Evolutionary conservation across 164 flowering plant species (phyloP), one percentile per base, ranked within the genome.

Genomic region (Magnolia changhungtana): DNA sequence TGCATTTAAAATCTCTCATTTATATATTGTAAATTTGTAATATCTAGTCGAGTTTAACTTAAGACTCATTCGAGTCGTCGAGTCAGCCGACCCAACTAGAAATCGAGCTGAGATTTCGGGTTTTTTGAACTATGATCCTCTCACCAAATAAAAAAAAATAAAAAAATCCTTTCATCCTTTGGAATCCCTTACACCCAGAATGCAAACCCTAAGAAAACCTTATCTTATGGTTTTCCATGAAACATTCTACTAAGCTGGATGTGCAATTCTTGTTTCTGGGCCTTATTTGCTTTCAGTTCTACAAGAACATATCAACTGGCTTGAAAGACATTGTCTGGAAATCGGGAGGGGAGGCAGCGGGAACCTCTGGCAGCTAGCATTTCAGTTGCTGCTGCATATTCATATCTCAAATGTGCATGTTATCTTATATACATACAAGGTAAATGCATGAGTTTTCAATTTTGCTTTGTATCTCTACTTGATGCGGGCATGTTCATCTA

Each of bases 311-410:
- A 24, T 75, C 93, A 16, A 78, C 86, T 72, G 90, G 91, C 69
- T 78, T 88, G 87, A 85, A 86, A 80, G 91, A 90, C 68, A 82
- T 89, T 7, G 85, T 90, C 49, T 89, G 91, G 92, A 85, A 82
- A 78, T 64, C 84, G 1, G 89, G 81, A 14, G 85, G 81, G 68
- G 77, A 74, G 20, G 71, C 29, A 73, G 50, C 20, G 58, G 61
- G 11, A 20, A 50, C 20, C 7, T 19, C 14, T 13, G 51, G 10
- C 45, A 68, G 71, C 31, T 68, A 68, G 49, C 8, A 19, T 18
- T 68, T 29, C 18, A 68, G 50, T 68, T 16, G 61, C 7, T 65
- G 68, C 24, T 7, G 4, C 29, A 65, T 24, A 65, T 65, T 7
- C 4, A 10, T 11, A 24, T 20, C 19, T 37, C 45, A 37, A 4